Percentiles rank a stretch among this genome's conserved stretches.
phyloP scores from a whole-genome alignment of 495 filamentous ascomycete genomes.

The Penicillium turbatum region DNA sequence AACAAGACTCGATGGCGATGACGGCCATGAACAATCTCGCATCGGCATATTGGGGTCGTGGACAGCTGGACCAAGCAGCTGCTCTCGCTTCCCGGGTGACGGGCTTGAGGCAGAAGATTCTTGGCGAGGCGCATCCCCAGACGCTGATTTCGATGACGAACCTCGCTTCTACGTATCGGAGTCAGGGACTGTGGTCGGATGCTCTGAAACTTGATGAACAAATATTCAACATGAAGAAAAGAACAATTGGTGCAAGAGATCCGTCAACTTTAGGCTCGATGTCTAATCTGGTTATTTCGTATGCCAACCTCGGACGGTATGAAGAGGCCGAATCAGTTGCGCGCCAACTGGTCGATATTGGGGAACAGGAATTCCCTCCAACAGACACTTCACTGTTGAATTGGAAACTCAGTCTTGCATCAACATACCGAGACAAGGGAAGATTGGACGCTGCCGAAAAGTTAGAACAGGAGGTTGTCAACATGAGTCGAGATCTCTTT shows the following conservation, averaged over 20 bases:
- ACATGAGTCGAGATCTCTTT: slow-evolving; percentile 15
- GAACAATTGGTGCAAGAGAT: slow-evolving; percentile 31
- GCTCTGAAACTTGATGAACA: slow-evolving; percentile 17
- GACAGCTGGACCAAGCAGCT: slow-evolving; percentile 14
- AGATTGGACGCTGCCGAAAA: slow-evolving; percentile 28
- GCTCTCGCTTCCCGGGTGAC: slow-evolving; percentile 1
- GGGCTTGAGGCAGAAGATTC: slow-evolving; percentile 5
- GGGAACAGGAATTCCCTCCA: slow-evolving; percentile 20
- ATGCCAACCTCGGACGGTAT: slow-evolving; percentile 22
- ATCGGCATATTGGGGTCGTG: slow-evolving; percentile 24
- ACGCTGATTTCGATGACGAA: slow-evolving; percentile 21
- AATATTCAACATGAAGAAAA: slow-evolving; percentile 12
- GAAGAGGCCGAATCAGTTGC: slow-evolving; percentile 26
- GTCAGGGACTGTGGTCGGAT: slow-evolving; percentile 28
- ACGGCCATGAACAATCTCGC: slow-evolving; percentile 26
- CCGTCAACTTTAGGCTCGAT: slow-evolving; percentile 29
- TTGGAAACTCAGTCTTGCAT: slow-evolving; percentile 15
- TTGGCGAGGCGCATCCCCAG: slow-evolving; percentile 18
- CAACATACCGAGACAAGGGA: slow-evolving; percentile 23
- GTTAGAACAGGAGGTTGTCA: slow-evolving; percentile 30
- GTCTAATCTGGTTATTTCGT: slow-evolving; percentile 20
- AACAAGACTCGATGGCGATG: slow-evolving; percentile 17
- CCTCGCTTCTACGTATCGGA: slow-evolving; percentile 27
- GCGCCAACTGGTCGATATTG: slow-evolving; percentile 17
- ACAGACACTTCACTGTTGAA: slow-evolving; percentile 26